phyloP scores from a whole-genome alignment of 805 yeast genomes.

The Blastobotrys parvus region DNA sequence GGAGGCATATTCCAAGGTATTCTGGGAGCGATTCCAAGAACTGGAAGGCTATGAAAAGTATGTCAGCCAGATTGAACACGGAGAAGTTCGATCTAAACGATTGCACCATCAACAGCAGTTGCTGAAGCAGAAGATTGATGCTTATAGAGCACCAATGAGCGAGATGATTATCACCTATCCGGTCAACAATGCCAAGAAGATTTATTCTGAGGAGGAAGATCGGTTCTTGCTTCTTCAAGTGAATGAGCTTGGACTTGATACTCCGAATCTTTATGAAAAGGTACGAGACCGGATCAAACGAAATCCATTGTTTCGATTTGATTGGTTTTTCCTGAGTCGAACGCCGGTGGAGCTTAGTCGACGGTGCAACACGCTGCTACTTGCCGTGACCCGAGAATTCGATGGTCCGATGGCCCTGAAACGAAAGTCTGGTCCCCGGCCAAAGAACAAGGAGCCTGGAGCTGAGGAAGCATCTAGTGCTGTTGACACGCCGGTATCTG shows the following conservation, averaged over 20 bases:
- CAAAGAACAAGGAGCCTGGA: slow-evolving; percentile 2
- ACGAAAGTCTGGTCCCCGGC: slow-evolving; percentile 21
- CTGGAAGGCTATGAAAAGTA: slow-evolving; percentile 88
- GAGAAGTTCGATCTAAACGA: slow-evolving; percentile 70
- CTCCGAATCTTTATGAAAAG: slow-evolving; percentile 65
- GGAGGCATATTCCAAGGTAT: slow-evolving; percentile 61
- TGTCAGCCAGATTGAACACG: slow-evolving; percentile 71
- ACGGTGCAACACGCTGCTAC: slow-evolving; percentile 71
- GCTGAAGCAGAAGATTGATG: slow-evolving; percentile 62
- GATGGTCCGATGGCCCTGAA: slow-evolving; percentile 33
- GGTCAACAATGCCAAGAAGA: slow-evolving; percentile 58
- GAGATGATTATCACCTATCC: slow-evolving; percentile 66
- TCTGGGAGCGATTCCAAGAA: slow-evolving; percentile 69
- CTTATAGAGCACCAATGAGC: slow-evolving; percentile 64
- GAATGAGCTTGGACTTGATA: slow-evolving; percentile 70
- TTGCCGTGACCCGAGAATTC: slow-evolving; percentile 64
- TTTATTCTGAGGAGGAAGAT: slow-evolving; percentile 83
- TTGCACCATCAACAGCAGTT: slow-evolving; percentile 66
- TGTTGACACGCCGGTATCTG: slow-evolving; percentile 6
- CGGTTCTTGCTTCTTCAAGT: slow-evolving; percentile 72
- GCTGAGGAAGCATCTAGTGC: slow-evolving; percentile 1
- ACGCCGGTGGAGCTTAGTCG: slow-evolving; percentile 71
- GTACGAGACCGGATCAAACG: slow-evolving; percentile 63
- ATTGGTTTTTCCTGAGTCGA: slow-evolving; percentile 77
- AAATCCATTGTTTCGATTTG: slow-evolving; percentile 72